These are phyloP conservation scores for Podaxis rugospora DNA, from an alignment of 768 basidiomycete species.

Conservation along the genomic window DNA sequence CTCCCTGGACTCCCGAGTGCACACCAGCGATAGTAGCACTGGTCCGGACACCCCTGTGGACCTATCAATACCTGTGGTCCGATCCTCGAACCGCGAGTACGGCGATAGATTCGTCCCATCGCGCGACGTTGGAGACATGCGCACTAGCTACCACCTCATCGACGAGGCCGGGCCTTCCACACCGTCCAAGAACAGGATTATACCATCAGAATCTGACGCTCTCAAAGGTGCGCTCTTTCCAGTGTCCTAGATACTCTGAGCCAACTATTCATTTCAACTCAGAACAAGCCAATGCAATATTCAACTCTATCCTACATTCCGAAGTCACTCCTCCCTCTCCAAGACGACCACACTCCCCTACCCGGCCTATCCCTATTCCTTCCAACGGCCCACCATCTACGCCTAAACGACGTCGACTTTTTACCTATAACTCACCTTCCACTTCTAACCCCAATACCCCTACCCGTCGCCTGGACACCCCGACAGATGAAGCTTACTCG, in stretches of 20 bases:
- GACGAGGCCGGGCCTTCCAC: conserved; percentile 53
- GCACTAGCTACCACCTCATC: conserved; percentile 64
- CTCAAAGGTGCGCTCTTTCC: conserved; percentile 50
- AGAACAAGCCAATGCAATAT: conserved; percentile 86
- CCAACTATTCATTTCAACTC: conserved; percentile 3
- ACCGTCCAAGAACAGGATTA: conserved; percentile 57
- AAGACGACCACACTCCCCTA: conserved; percentile 57
- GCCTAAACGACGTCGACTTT: conserved; percentile 57
- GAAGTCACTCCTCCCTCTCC: conserved; percentile 75
- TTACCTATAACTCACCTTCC: conserved; percentile 65
- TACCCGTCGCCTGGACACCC: conserved; percentile 66
- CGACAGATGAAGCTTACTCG: conserved; percentile 85
- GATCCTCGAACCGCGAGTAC: conserved; percentile 31
- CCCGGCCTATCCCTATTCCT: conserved; percentile 37
- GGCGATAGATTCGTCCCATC: conserved; percentile 69
- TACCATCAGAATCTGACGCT: conserved; percentile 71
- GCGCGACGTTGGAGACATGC: conserved; percentile 57
- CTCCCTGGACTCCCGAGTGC: conserved; percentile 49
- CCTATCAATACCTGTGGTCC: conserved; percentile 8
- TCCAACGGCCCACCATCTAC: conserved; percentile 41
- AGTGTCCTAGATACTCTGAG: background rate
- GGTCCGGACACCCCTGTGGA: conserved; percentile 40
- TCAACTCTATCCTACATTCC: conserved; percentile 70
- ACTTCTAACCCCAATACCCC: conserved; percentile 54
- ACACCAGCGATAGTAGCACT: conserved; percentile 49